phyloP scores from a whole-genome alignment of 73 alveolate species.

The Tetrahymena thermophila region DNA sequence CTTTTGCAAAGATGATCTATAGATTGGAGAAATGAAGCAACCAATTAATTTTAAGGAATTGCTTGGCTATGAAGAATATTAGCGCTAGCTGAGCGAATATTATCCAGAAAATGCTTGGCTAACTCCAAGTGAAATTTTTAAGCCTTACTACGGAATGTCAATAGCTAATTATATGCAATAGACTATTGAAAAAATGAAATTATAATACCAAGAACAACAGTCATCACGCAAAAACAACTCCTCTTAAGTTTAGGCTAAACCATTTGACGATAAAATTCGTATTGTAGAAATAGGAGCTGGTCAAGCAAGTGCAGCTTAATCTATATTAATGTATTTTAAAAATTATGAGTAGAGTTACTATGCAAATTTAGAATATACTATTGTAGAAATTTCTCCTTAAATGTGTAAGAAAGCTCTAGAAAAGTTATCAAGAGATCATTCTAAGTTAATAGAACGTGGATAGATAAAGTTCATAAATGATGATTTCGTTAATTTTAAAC shows the following conservation, averaged over 20 bases:
- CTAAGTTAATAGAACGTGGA: constrained; percentile 28
- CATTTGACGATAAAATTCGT: constrained; percentile 30
- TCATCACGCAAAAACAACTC: neutral
- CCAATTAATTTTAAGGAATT: constrained; percentile 51
- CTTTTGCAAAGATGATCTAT: constrained; percentile 59
- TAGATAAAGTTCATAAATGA: constrained; percentile 48
- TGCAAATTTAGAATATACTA: constrained; percentile 50
- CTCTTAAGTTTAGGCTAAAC: neutral
- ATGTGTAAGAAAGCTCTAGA: constrained; percentile 47
- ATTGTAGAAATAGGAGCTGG: constrained; percentile 90
- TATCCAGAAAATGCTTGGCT: constrained; percentile 83
- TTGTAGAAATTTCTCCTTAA: constrained; percentile 69
- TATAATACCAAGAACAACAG: neutral
- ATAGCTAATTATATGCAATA: constrained; percentile 68
- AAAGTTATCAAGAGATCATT: constrained; percentile 42
- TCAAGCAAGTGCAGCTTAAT: constrained; percentile 70
- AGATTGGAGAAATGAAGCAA: constrained; percentile 62
- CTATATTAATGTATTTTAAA: constrained; percentile 62
- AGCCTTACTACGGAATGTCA: constrained; percentile 83
- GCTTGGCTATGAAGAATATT: constrained; percentile 62
- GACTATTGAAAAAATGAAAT: constrained; percentile 1
- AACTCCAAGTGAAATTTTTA: constrained; percentile 78
- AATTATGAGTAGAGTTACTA: constrained; percentile 49
- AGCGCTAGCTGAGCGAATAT: constrained; percentile 47
- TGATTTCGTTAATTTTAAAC: constrained; percentile 44